A percentile compares a stretch with the other conserved stretches of the same genome.
These are phyloP conservation scores for Colletotrichum spaethianum DNA, from an alignment of 2,329 filamentous ascomycete species.

Conservation along the genomic window DNA sequence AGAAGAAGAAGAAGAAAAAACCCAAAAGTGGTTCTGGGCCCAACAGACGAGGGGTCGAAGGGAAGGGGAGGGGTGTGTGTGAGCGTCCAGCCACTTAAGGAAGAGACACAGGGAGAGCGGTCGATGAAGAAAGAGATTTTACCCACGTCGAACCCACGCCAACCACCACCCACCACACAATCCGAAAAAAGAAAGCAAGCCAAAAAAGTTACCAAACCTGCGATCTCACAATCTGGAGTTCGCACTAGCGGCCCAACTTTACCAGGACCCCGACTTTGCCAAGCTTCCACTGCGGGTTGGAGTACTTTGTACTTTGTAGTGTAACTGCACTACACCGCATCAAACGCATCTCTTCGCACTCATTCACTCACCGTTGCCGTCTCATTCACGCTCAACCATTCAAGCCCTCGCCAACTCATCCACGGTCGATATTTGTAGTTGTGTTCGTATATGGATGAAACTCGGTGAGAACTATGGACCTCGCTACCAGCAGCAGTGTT, in stretches of 20 bases:
- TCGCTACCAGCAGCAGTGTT: not conserved
- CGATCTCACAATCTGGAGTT: constrained; percentile 38
- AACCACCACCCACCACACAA: not conserved
- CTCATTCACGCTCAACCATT: not conserved
- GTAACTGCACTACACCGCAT: constrained; percentile 33
- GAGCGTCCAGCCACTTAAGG: not conserved
- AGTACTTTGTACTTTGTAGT: constrained; percentile 23
- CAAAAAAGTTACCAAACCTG: not conserved
- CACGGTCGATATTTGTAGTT: not conserved
- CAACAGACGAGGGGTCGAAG: not conserved
- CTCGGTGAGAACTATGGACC: too few relatives aligned
- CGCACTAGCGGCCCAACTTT: constrained; percentile 34
- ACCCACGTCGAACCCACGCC: not conserved
- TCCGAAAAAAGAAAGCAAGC: constrained; percentile 18
- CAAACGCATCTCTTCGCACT: not conserved
- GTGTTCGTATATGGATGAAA: not conserved
- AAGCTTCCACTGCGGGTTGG: constrained; percentile 26
- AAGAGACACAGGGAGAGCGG: not conserved
- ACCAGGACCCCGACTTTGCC: constrained; percentile 35
- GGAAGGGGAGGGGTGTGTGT: too few relatives aligned
- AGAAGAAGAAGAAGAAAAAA: not conserved
- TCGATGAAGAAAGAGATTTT: constrained; percentile 17
- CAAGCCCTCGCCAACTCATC: not conserved
- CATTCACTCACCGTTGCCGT: not conserved
- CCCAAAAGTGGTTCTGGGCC: not conserved